These are phyloP conservation scores for Orbilia javanica DNA, from an alignment of 2,329 filamentous ascomycete species.

Conservation along the genomic window DNA sequence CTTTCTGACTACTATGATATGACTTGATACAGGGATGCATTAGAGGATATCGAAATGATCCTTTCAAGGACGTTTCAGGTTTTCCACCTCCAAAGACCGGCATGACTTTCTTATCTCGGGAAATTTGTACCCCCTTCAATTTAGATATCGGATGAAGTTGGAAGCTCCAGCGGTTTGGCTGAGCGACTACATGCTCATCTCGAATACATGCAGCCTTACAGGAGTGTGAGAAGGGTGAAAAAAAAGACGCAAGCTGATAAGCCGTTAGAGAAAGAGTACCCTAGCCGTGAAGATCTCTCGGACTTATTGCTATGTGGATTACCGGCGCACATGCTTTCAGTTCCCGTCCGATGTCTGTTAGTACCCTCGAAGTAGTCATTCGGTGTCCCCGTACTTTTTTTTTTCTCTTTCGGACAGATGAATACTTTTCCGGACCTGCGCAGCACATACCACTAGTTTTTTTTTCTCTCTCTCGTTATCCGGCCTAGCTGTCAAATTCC, in stretches of 20 bases:
- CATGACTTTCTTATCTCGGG: conserved; percentile 56
- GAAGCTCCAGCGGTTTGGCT: conserved; percentile 13
- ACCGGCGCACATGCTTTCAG: conserved; percentile 25
- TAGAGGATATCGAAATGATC: conserved; percentile 29
- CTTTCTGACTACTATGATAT: conserved; percentile 33
- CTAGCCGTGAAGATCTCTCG: conserved; percentile 18
- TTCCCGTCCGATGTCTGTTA: conserved; percentile 17
- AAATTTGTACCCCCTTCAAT: conserved; percentile 42
- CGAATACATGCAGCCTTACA: conserved; percentile 20
- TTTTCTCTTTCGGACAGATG: conserved; percentile 33
- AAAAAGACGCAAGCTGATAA: conserved; percentile 47
- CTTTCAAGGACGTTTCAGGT: conserved; percentile 38
- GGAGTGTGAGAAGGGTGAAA: conserved; percentile 9
- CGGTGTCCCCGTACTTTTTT: conserved; percentile 7
- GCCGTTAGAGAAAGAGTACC: conserved; percentile 1
- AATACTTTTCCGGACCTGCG: conserved; percentile 39
- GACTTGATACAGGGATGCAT: conserved; percentile 52
- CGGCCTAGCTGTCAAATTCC: conserved; percentile 7
- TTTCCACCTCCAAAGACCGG: conserved; percentile 21
- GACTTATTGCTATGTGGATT: conserved; percentile 17
- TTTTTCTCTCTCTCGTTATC: conserved; percentile 17
- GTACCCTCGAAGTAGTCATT: conserved; percentile 4
- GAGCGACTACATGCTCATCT: conserved; percentile 6
- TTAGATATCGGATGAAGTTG: conserved; percentile 58
- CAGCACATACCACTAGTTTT: conserved; percentile 5